Conservation (phyloP, 2,329 filamentous ascomycete genomes). For the Trichoderma cornu-damae region DNA sequence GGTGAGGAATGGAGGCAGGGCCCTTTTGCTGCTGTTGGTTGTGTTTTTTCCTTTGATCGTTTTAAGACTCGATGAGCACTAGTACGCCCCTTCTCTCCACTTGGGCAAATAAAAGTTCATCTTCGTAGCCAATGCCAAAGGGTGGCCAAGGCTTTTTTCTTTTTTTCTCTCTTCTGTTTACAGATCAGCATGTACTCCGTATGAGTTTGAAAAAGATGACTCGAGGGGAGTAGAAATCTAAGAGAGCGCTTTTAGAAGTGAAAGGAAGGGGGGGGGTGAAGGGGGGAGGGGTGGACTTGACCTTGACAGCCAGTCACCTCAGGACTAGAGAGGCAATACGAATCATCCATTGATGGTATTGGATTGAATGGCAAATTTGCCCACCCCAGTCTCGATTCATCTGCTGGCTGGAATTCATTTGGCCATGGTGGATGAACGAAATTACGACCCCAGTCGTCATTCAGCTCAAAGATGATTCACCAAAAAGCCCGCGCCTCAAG, state of each 20-base stretch:
- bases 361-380: background rate
- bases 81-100: constrained; percentile 5
- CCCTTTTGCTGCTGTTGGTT: constrained; percentile 12
- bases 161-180: background rate
- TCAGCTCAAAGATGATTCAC: background rate
- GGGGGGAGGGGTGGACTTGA: background rate
- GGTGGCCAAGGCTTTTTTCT: constrained; percentile 3
- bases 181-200: constrained; percentile 9
- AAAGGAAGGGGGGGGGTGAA: background rate
- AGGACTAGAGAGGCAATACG: background rate
- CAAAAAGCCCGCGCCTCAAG: constrained; percentile 1
- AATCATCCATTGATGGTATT: background rate
- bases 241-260: background rate
- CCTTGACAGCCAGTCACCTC: background rate
- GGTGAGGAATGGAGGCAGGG: background rate
- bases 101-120: constrained; percentile 1
- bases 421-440: background rate
- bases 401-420: background rate
- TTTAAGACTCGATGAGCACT: background rate
- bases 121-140: background rate
- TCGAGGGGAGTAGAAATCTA: background rate
- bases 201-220: background rate
- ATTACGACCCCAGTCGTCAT: background rate
- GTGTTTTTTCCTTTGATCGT: background rate
- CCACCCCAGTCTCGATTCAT: background rate